These are phyloP conservation scores for Paramyrothecium roridum DNA, from an alignment of 2,329 filamentous ascomycete species.

Conservation along the genomic window DNA sequence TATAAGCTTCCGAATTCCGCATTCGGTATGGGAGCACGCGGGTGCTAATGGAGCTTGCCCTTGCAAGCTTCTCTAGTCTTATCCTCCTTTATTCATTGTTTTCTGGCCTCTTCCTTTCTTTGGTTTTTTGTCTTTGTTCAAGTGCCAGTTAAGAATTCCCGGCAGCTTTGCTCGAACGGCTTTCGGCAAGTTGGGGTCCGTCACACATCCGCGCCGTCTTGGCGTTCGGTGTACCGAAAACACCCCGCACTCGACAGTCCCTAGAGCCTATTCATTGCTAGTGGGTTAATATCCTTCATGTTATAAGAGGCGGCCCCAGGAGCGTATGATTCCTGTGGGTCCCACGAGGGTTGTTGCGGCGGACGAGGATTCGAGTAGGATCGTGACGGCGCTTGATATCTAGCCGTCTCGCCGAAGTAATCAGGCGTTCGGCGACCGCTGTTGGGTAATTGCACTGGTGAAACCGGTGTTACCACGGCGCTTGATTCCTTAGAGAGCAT, in stretches of 20 bases:
- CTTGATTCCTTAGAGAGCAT: constrained; percentile 66
- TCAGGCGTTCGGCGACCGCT: constrained; percentile 47
- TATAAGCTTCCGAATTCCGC: not conserved
- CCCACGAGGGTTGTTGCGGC: constrained; percentile 39
- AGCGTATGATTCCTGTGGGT: constrained; percentile 37
- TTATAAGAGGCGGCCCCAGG: constrained; percentile 18
- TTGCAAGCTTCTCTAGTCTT: not conserved
- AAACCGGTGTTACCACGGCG: constrained; percentile 50
- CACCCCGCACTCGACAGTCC: constrained; percentile 2
- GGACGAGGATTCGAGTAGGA: constrained; percentile 56
- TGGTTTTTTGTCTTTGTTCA: not conserved
- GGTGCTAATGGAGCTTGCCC: not conserved
- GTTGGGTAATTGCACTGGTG: constrained; percentile 32
- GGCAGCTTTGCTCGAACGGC: too few species aligned
- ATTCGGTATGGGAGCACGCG: not conserved
- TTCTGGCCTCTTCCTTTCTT: not conserved
- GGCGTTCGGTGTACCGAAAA: not conserved
- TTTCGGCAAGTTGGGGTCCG: too few species aligned
- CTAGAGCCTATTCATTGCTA: constrained; percentile 56
- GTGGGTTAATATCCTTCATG: constrained; percentile 45
- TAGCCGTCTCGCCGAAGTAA: constrained; percentile 52
- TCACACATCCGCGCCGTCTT: too few species aligned
- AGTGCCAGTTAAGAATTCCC: not conserved
- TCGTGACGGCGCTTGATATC: constrained; percentile 50
- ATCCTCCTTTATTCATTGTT: not conserved